Evolutionary conservation across 163 green algal species (phyloP).

Genomic region (Coccomyxa subellipsoidea): DNA sequence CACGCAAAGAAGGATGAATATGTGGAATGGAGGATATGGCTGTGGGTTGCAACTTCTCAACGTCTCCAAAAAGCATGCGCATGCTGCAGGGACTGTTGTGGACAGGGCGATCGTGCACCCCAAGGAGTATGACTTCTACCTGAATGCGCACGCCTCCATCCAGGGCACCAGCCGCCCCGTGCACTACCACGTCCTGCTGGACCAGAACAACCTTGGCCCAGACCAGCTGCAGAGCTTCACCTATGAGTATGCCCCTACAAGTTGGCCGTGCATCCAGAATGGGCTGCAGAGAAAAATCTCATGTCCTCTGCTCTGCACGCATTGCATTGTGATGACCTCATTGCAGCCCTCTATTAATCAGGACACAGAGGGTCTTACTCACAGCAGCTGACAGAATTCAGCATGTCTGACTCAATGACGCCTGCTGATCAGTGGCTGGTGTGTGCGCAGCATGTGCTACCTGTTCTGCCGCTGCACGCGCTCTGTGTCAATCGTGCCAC

Average conservation of each 20-base stretch:
- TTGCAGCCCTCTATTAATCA: too few relatives aligned
- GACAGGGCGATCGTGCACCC: conserved; percentile 69
- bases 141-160: conserved; percentile 78
- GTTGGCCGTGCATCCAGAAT: neutral
- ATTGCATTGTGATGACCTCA: neutral
- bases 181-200: conserved; percentile 82
- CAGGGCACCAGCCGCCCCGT: conserved; percentile 68
- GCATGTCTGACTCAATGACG: neutral
- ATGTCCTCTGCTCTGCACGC: neutral
- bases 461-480: conserved; percentile 73
- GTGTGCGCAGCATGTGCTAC: conserved; percentile 61
- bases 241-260: conserved; percentile 49
- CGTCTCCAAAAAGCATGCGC: neutral
- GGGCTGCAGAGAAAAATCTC: neutral
- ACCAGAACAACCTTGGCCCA: conserved; percentile 78
- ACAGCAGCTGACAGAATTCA: neutral
- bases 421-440: neutral
- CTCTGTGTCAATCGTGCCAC: conserved; percentile 55
- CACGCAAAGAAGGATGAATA: neutral
- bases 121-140: conserved; percentile 80
- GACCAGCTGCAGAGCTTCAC: conserved; percentile 79
- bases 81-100: conserved; percentile 67
- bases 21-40: neutral
- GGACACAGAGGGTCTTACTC: too few relatives aligned
- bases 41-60: neutral